Evolutionary conservation across 345 rosid species (phyloP).

Genomic region (Gossypium raimondii): DNA sequence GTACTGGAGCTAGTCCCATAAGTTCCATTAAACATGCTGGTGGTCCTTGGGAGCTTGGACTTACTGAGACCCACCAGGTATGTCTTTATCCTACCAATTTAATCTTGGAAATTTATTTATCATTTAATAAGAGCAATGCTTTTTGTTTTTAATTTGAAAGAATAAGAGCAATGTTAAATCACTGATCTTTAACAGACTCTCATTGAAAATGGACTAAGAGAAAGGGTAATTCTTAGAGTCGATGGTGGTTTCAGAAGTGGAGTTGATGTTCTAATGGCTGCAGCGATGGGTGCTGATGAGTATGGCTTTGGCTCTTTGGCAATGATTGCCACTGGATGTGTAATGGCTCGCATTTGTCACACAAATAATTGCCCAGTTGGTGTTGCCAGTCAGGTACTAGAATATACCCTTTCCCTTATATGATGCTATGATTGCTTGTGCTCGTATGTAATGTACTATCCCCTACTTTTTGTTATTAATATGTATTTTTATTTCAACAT

Average conservation of each 20-base stretch:
- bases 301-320: constrained; percentile 99
- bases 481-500: constrained; percentile 13
- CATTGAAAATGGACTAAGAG: constrained; percentile 87
- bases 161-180: not conserved
- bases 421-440: constrained; percentile 15
- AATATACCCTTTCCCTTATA: constrained; percentile 15
- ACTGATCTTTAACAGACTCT: constrained; percentile 62
- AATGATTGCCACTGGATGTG: constrained; percentile 99
- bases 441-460: constrained; percentile 2
- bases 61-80: constrained; percentile 92
- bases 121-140: constrained; percentile 12
- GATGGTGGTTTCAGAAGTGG: constrained; percentile 98
- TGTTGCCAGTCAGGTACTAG: constrained; percentile 91
- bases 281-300: constrained; percentile 96
- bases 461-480: constrained; percentile 13
- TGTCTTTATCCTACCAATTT: constrained; percentile 13
- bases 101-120: constrained; percentile 7
- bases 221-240: constrained; percentile 90
- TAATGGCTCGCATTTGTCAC: constrained; percentile 99
- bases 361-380: constrained; percentile 99
- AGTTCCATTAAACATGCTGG: constrained; percentile 99
- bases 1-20: constrained; percentile 98
- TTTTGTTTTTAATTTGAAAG: too few species aligned
- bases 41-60: constrained; percentile 99
- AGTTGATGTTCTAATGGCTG: constrained; percentile 93